Base-by-base conservation (phyloP, 352 stramenopile species). In the Lagenidium sp. region DNA sequence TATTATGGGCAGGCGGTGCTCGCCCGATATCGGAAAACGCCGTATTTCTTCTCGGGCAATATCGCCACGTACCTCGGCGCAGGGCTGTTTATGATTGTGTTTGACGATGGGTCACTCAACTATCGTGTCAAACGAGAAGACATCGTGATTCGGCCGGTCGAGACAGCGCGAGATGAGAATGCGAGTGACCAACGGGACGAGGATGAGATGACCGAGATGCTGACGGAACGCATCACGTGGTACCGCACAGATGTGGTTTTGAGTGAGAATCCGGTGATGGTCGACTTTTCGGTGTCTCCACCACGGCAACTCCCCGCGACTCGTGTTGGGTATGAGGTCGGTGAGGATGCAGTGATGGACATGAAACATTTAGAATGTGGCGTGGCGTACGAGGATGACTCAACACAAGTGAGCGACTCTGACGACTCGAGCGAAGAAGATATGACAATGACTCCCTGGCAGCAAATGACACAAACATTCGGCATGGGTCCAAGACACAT, bases 401-500 rank as follows among this genome's bases (percentile, higher is more conserved):
- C 71, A 23, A 89, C 77, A 1, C 75, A 89, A 70, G 68, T 84
- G n/a, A 89, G 77, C 37, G 77, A 89, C 56, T 89, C 71, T 19
- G 73, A 80, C 25, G 71, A 86, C 21, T 85, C 69, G 18, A 85
- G 69, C 21, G 77, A 89, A 23, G 72, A 79, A 44, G 72, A 89
- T 37, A 77, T 84, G 60, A 75, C 47, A 20, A 83, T 89, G 70
- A 87, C 77, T 1, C 77, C 75, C 15, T 89, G 77, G 77, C 77
- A 89, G 37, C 77, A 89, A 52, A 89, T 89, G 74, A 89, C 77
- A 1, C 75, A 85, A 32, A 89, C 74, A 5, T 85, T 89, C 26
- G 74, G 77, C 22, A 89, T 89, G 63, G 28, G 38, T 25, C 46
- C 30, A 18, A 45, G 47, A 8, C 45, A 55, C 25, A 36, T 47